phyloP scores from a whole-genome alignment of 2,329 filamentous ascomycete genomes.

The Penicillium occitanis region DNA sequence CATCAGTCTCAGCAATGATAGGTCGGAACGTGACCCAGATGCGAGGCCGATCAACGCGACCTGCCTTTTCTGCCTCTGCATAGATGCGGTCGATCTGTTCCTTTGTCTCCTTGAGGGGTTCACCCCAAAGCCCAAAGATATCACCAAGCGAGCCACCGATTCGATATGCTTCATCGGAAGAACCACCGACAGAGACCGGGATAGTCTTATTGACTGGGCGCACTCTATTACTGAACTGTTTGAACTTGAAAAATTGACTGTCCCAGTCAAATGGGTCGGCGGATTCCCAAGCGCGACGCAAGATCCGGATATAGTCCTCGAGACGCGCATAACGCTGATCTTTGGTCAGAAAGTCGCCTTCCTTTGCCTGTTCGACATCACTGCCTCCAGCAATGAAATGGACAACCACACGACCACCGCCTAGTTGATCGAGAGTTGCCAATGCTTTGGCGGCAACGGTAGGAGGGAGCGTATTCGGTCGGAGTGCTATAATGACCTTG shows the following conservation, averaged over 20 bases:
- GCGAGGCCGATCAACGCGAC: conserved; percentile 55
- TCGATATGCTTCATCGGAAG: conserved; percentile 60
- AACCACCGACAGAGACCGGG: conserved; percentile 60
- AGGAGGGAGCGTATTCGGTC: conserved; percentile 62
- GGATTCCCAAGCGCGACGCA: conserved; percentile 59
- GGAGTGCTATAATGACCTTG: conserved; percentile 61
- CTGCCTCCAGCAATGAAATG: conserved; percentile 64
- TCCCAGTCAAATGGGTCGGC: conserved; percentile 62
- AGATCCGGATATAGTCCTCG: conserved; percentile 63
- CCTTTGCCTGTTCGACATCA: conserved; percentile 59
- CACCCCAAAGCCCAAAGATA: conserved; percentile 65
- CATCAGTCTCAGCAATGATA: conserved; percentile 61
- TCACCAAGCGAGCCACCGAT: conserved; percentile 60
- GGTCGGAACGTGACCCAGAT: conserved; percentile 67
- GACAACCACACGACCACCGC: conserved; percentile 58
- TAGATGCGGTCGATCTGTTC: conserved; percentile 63
- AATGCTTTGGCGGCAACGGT: conserved; percentile 63
- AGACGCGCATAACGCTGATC: conserved; percentile 58
- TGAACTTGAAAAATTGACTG: conserved; percentile 60
- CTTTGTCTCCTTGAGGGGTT: conserved; percentile 63
- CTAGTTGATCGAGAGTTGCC: conserved; percentile 61
- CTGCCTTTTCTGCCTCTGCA: conserved; percentile 58
- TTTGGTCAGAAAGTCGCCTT: conserved; percentile 61
- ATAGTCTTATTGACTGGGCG: conserved; percentile 56
- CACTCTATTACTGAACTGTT: conserved; percentile 57